Evolutionary conservation across 768 basidiomycete species (phyloP), one percentile per base, ranked within the genome.

Genomic region (Dendrothele bispora): DNA sequence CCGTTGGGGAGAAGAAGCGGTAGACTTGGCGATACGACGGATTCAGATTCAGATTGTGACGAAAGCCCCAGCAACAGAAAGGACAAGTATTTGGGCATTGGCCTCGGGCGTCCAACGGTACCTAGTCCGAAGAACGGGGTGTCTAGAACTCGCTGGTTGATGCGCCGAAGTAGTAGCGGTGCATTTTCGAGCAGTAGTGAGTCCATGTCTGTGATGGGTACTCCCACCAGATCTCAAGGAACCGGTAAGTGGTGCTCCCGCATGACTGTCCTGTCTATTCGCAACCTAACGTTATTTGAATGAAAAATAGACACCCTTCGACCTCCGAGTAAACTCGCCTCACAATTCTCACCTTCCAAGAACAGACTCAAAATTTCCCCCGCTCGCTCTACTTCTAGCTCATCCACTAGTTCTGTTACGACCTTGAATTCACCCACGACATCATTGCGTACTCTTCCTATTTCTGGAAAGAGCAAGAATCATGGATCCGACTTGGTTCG

Each of bases 161-260:
- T 86, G 77, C 77, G 89, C 11, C 74, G 89, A 51, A 89, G 83
- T 48, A 91, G 88, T 58, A 90, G 88, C 54, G 88, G 88, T 12
- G 84, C 86, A 1, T 88, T 89, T 57, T 90, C 88, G 10, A 85
- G 80, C 53, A 81, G 86, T 17, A 86, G 87, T 55, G 87, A 90
- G 20, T 75, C 73, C 21, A 68, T 72, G 14, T 81, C 77, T 25
- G 70, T 78, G 29, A 64, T 71, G 37, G 79, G 71, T 28, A 87
- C 88, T 15, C 86, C 87, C 34, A 88, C 86, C 24, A 70, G 83
- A 54, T 61, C 63, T 15, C 79, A 77, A 52, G 74, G 71, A 55
- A 69, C 73, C 55, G 75, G 76, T 77, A 56, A 58, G 73, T 60
- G 29, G 24, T 15, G 38, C 22, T 52, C 14, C 22, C 39, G 44